Percentiles rank a stretch among this genome's conserved stretches.
Conservation (phyloP, 1,284 basidiomycete genomes). For the Mycosarcoma mackinlayi region DNA sequence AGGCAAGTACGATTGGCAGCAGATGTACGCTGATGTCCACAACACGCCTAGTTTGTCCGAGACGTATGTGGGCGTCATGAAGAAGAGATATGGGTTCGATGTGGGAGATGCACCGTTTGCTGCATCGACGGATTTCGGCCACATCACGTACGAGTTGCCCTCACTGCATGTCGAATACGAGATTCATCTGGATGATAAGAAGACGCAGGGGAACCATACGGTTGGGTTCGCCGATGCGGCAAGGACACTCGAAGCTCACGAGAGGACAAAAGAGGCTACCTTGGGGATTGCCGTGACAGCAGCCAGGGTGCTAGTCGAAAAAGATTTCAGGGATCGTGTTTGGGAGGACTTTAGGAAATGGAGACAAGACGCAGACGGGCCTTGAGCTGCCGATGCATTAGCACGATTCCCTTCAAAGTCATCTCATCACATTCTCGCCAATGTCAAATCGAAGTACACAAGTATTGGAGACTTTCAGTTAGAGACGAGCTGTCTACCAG, state of each 20-base stretch:
- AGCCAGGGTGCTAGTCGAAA: slow-evolving; percentile 66
- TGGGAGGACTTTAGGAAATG: slow-evolving; percentile 49
- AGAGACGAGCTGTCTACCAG: too few relatives aligned
- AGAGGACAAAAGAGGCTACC: slow-evolving; percentile 66
- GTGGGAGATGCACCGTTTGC: slow-evolving; percentile 38
- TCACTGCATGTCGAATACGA: slow-evolving; percentile 66
- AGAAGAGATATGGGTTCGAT: slow-evolving; percentile 54
- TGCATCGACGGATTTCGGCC: slow-evolving; percentile 68
- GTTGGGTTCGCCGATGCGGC: slow-evolving; percentile 57
- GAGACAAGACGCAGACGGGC: slow-evolving; percentile 40
- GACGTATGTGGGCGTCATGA: slow-evolving; percentile 64
- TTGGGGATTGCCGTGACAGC: slow-evolving; percentile 67
- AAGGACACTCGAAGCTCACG: slow-evolving; percentile 55
- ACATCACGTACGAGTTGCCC: slow-evolving; percentile 68
- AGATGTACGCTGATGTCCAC: slow-evolving; percentile 65
- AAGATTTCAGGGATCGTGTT: slow-evolving; percentile 60
- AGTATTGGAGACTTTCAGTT: too few relatives aligned
- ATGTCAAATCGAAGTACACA: too few relatives aligned
- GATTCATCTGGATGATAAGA: slow-evolving; percentile 60
- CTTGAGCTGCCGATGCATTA: too few relatives aligned
- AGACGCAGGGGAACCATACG: slow-evolving; percentile 67
- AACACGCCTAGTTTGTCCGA: slow-evolving; percentile 49
- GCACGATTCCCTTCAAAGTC: too few relatives aligned
- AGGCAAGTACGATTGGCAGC: slow-evolving; percentile 70
- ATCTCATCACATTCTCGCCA: too few relatives aligned